Evolutionary conservation across 352 stramenopile species (phyloP), one percentile per base, ranked within the genome.

Genomic region (Globisporangium heterothallicum): DNA sequence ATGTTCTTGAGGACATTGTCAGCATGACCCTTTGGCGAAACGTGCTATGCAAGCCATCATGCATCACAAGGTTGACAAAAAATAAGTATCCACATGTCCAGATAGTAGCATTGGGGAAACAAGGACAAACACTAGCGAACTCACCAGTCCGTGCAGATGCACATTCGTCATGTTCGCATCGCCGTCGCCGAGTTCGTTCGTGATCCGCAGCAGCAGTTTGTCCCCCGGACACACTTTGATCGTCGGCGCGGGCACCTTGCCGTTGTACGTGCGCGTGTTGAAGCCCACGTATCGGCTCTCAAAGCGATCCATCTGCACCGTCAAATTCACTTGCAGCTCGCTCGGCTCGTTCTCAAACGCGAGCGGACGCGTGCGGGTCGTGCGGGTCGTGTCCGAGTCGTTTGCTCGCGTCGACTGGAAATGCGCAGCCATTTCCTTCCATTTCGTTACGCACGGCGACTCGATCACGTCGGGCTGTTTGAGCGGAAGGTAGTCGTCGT

Each of bases 201-300:
- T 66, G 36, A 91, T 58, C n/a, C 59, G 74, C 30, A 91, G 24
- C 18, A 82, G 47, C 12, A 91, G 62, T 18, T 57, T 66, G 49
- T 91, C 79, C 19, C 79, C 79, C 1, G 79, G 77, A 55, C 77
- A 88, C 29, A 91, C 64, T 42, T 83, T 83, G 59, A 91, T 86
- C 12, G 77, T 88, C 3, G 79, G 79, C 18, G 71, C 72, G 5
- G 79, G 79, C 34, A 91, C 63, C 10, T 58, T 61, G 29, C 74
- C 77, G 57, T 87, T 85, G 66, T 80, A 91, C 30, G 79, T 75
- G 50, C 79, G 68, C 43, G 79, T 87, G 57, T 84, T 88, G 41
- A 90, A 87, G 56, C 66, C 64, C 40, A 90, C 70, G 53, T 89
- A 89, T 42, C 71, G 59, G 56, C 75, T 87, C 51, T 80, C 78